Base-by-base conservation (phyloP, 2,329 filamentous ascomycete genomes). In the Stagonosporopsis vannaccii region DNA sequence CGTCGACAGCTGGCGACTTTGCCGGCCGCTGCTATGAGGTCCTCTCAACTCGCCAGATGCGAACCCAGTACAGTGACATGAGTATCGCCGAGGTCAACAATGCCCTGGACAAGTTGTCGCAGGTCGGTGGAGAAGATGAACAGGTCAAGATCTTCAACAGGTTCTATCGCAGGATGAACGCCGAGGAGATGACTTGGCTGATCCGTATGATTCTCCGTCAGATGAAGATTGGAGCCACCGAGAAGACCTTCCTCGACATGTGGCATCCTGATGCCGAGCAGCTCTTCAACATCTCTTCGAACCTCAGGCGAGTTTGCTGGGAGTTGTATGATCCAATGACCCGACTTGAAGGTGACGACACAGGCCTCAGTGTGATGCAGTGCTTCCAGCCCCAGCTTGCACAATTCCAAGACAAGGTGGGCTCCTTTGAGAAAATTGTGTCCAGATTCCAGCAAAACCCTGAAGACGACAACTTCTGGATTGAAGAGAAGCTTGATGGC, bases 341-440 rank as follows among this genome's bases (percentile, higher is more conserved):
- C 11, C 85, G 90, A 4, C 82, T 99, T 2, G 87, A 92, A 62
- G 87, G 87, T 32, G 89, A 92, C 22, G 87, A 92, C 48, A 84
- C 87, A 0, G 88, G 89, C 0, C 87, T 98, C 13, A 81, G 84
- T 1, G 79, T 98, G 30, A 97, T 97, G 91, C 90, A 95, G 69
- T 97, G 92, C 72, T 98, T 98, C 71, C 94, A 98, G 70, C 95
- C 95, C 6, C 95, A 98, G 75, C 83, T 99, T 32, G 95, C 95
- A 4, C 90, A 95, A 62, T 97, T 96, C 61, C 92, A 97, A 74
- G 90, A 90, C 82, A 85, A 90, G 30, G 65, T 72, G 6, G 72
- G 71, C 11, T 87, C 88, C 0, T 91, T 97, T 65, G 85, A 92
- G 51, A 90, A 87, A 70, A 91, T 96, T 85, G 86, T 96, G 1